Percentiles rank a stretch among this genome's conserved stretches.
Conservation (phyloP, 2,329 filamentous ascomycete species). For the Ophiostoma novo-ulmi region DNA sequence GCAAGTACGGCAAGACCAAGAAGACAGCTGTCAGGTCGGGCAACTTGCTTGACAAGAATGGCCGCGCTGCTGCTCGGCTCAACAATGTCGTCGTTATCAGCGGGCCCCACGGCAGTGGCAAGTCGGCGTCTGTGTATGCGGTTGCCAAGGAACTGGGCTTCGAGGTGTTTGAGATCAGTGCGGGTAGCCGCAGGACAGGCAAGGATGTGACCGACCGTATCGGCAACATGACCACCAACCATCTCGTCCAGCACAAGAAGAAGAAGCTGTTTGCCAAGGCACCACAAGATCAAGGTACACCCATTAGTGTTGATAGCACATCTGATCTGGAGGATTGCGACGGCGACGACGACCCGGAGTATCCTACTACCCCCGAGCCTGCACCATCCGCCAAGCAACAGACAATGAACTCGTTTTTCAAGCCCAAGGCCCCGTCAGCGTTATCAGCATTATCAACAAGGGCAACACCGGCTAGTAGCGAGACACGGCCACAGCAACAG, state of each 20-base stretch:
- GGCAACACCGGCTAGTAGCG: constrained; percentile 24
- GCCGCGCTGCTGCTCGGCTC: constrained; percentile 43
- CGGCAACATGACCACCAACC: constrained; percentile 95
- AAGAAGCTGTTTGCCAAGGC: constrained; percentile 12
- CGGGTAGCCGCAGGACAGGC: constrained; percentile 75
- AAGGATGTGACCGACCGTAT: constrained; percentile 88
- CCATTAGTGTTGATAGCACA: constrained; percentile 36
- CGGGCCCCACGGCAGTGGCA: constrained; percentile 84
- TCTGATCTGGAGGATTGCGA: constrained; percentile 19
- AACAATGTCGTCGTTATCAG: constrained; percentile 81
- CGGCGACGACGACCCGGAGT: constrained; percentile 19
- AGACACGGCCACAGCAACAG: constrained; percentile 28
- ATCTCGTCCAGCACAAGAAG: constrained; percentile 64
- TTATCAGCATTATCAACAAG: background rate
- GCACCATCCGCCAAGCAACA: constrained; percentile 59
- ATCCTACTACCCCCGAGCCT: background rate
- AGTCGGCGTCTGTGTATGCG: constrained; percentile 87
- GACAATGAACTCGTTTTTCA: constrained; percentile 78
- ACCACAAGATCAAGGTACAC: background rate
- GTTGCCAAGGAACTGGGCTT: constrained; percentile 88
- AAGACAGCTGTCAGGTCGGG: constrained; percentile 52
- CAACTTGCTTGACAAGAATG: constrained; percentile 31
- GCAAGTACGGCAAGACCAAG: constrained; percentile 39
- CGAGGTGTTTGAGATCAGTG: constrained; percentile 91
- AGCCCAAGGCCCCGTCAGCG: constrained; percentile 30